phyloP scores from a whole-genome alignment of 148 eudicot species.

The Talinum fruticosum region DNA sequence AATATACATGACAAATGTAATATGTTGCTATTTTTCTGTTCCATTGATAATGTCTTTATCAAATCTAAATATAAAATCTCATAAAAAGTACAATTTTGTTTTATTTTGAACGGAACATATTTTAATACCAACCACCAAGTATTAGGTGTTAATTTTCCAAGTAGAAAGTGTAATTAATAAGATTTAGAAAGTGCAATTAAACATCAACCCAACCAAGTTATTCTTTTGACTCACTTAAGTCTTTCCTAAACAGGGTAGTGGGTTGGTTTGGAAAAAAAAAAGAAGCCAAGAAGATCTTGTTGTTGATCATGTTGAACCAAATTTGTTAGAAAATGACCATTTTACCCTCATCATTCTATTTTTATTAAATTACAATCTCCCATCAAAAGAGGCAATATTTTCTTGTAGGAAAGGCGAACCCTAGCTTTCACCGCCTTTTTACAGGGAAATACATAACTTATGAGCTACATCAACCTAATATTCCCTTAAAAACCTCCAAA shows the following conservation, averaged over 20 bases:
- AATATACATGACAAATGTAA: too few relatives aligned
- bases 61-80: neutral
- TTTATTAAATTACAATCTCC: neutral
- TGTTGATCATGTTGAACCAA: neutral
- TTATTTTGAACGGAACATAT: neutral
- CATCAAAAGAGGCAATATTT: neutral
- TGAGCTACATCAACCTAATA: neutral
- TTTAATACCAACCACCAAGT: neutral
- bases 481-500: neutral
- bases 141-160: neutral
- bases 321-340: neutral
- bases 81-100: neutral
- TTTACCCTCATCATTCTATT: neutral
- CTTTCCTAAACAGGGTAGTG: neutral
- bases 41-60: neutral
- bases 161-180: neutral
- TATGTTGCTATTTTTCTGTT: too few relatives aligned
- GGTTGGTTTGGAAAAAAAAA: conserved; percentile 2
- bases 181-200: neutral
- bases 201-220: neutral
- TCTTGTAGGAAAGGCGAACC: neutral
- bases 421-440: neutral
- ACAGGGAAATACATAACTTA: neutral
- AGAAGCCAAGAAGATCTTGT: neutral
- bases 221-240: neutral